A percentile compares a stretch with the other conserved stretches of the same genome.
These are phyloP conservation scores for Diutina catenulata DNA, from an alignment of 1,139 yeast genomes.

Conservation along the genomic window DNA sequence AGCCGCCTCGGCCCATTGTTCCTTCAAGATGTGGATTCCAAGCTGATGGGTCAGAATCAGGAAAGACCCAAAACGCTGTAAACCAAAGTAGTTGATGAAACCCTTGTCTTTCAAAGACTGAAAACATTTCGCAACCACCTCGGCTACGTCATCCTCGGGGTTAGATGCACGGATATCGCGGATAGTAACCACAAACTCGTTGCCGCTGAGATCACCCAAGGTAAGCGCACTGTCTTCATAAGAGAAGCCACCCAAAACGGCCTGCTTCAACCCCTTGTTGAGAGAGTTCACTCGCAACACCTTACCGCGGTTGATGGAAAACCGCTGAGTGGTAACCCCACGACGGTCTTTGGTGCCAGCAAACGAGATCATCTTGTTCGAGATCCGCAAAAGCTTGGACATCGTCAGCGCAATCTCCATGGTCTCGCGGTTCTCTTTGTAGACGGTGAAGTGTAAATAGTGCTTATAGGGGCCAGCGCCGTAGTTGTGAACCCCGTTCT, in stretches of 20 bases:
- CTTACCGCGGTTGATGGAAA: constrained; percentile 58
- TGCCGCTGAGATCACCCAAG: constrained; percentile 79
- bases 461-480: constrained; percentile 61
- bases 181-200: constrained; percentile 75
- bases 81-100: constrained; percentile 86
- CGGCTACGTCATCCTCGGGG: constrained; percentile 20
- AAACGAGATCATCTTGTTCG: constrained; percentile 57
- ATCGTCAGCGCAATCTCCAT: constrained; percentile 84
- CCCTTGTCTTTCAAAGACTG: constrained; percentile 54
- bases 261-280: constrained; percentile 63
- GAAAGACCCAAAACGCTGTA: constrained; percentile 96
- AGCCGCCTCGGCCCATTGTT: constrained; percentile 72
- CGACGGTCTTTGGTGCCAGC: constrained; percentile 97
- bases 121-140: constrained; percentile 40
- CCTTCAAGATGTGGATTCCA: constrained; percentile 61
- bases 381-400: constrained; percentile 61
- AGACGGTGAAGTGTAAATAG: constrained; percentile 67
- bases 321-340: constrained; percentile 85
- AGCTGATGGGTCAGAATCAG: constrained; percentile 81
- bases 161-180: constrained; percentile 41
- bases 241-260: constrained; percentile 64
- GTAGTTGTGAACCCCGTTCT: constrained; percentile 34
- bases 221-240: constrained; percentile 54
- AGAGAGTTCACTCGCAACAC: constrained; percentile 62
- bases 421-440: constrained; percentile 93